Evolutionary conservation across 192 early-diverging fungal species (phyloP).

Genomic region (Borealophlyctis nickersoniae): DNA sequence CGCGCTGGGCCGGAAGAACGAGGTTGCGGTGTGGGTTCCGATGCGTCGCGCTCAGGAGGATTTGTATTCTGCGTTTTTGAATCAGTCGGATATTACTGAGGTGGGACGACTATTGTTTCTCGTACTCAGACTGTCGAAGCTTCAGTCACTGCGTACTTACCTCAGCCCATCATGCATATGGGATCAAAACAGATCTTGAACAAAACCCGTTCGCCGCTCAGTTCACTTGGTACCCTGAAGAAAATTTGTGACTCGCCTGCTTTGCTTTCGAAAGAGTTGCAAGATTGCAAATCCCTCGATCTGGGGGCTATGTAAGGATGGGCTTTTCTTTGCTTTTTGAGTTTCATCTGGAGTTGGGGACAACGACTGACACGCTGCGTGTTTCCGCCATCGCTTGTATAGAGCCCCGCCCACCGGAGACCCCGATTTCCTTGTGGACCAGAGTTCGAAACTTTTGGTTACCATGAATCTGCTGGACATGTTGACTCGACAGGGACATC

Average conservation of each 20-base stretch:
- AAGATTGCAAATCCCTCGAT: constrained; percentile 16
- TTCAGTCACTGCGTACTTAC: no score
- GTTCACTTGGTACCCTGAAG: constrained; percentile 9
- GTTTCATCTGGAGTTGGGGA: no score
- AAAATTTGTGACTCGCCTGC: constrained; percentile 25
- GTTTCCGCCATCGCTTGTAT: no score
- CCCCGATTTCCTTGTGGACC: no score
- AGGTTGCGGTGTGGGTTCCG: constrained; percentile 22
- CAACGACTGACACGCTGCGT: no score
- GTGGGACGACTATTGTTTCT: no score
- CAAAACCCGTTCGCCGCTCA: constrained; percentile 9
- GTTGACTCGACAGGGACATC: constrained; percentile 10
- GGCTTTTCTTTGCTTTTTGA: not conserved
- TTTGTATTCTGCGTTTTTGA: constrained; percentile 18
- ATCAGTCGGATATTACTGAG: constrained; percentile 6
- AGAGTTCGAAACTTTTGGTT: constrained; percentile 21
- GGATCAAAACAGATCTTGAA: constrained; percentile 10
- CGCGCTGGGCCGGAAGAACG: constrained; percentile 10
- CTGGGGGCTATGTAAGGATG: constrained; percentile 2
- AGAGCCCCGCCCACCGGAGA: no score
- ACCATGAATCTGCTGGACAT: constrained; percentile 3
- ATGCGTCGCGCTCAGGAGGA: constrained; percentile 3
- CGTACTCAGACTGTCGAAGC: no score
- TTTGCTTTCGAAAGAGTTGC: constrained; percentile 4
- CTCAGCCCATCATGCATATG: no score